These are phyloP conservation scores for Logfia minima DNA, from an alignment of 129 eudicot genomes.

Conservation along the genomic window DNA sequence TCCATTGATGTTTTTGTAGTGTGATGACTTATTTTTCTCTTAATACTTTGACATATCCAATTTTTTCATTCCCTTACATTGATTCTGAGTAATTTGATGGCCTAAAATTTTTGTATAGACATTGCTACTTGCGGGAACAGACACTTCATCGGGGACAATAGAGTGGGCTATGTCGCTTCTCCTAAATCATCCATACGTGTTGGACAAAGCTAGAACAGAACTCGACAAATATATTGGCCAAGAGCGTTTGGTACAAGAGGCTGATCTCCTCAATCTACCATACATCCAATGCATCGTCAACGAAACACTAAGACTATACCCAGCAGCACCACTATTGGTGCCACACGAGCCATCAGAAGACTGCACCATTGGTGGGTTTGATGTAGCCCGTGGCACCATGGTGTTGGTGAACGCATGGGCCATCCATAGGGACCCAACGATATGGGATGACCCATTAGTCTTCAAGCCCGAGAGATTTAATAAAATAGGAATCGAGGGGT, in stretches of 20 bases:
- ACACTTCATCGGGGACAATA: constrained; percentile 47
- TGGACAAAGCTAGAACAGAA: constrained; percentile 42
- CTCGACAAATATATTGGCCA: constrained; percentile 33
- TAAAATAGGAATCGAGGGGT: constrained; percentile 5
- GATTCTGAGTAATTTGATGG: constrained; percentile 1
- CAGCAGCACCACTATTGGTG: constrained; percentile 36
- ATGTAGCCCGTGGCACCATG: constrained; percentile 40
- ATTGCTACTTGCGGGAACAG: constrained; percentile 39
- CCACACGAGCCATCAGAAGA: constrained; percentile 46
- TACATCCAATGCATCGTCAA: constrained; percentile 36
- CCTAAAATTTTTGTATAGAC: background rate
- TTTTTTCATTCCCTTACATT: background rate
- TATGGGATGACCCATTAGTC: constrained; percentile 36
- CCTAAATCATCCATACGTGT: constrained; percentile 38
- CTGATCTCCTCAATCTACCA: constrained; percentile 40
- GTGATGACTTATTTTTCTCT: no score
- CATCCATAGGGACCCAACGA: constrained; percentile 40
- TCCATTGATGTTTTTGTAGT: no score
- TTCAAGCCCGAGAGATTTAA: constrained; percentile 45
- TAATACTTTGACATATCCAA: background rate
- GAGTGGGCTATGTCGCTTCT: constrained; percentile 52
- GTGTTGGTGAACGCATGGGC: constrained; percentile 44
- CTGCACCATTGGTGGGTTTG: constrained; percentile 40
- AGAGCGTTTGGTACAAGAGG: constrained; percentile 38
- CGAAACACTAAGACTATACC: constrained; percentile 40